phyloP scores from a whole-genome alignment of 345 rosid species.

The Eucalyptus pumila region DNA sequence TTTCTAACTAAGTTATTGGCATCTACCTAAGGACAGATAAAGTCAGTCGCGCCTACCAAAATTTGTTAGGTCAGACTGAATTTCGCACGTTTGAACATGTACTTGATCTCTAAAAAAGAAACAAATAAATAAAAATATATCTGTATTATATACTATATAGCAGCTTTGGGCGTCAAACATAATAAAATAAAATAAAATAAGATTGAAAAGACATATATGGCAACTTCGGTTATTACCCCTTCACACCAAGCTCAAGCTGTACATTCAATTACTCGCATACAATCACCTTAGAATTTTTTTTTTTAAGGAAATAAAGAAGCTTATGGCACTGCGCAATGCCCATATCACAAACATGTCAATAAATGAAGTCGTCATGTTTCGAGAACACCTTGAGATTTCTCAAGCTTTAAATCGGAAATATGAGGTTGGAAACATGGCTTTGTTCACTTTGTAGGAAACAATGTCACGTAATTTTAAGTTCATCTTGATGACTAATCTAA shows the following conservation, averaged over 20 bases:
- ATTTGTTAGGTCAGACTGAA: neutral
- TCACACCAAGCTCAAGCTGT: neutral
- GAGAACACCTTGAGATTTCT: neutral
- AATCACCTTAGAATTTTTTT: neutral
- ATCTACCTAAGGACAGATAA: neutral
- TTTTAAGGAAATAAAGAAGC: neutral
- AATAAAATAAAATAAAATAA: neutral
- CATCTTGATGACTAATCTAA: neutral
- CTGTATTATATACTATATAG: neutral
- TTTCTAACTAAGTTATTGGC: neutral
- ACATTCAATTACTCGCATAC: neutral
- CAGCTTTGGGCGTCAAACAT: neutral
- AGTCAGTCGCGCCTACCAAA: neutral
- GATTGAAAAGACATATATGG: neutral
- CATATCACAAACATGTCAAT: neutral
- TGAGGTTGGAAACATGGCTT: neutral
- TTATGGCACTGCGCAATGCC: neutral
- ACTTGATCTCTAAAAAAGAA: neutral
- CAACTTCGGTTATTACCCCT: neutral
- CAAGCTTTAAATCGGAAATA: neutral
- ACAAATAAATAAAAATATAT: neutral
- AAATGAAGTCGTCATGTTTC: neutral
- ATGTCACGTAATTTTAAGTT: neutral
- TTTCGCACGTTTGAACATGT: neutral
- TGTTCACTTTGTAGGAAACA: neutral